Conservation (phyloP, 2,329 filamentous ascomycete genomes). For the Emydomyces testavorans region DNA sequence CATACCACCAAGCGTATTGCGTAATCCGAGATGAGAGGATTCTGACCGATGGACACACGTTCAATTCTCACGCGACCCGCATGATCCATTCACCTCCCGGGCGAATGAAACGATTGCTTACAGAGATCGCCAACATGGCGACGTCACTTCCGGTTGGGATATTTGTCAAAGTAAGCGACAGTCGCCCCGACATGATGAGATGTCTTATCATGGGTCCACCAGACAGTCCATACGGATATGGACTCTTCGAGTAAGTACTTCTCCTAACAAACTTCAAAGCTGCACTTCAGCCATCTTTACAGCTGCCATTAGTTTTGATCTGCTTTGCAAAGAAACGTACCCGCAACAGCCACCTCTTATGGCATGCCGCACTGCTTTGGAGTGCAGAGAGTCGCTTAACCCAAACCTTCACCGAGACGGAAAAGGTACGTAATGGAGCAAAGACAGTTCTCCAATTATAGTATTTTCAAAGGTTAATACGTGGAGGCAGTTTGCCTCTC, state of each 20-base stretch:
- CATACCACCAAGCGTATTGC: slow-evolving; percentile 27
- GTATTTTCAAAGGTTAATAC: slow-evolving; percentile 9
- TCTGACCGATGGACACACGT: slow-evolving; percentile 21
- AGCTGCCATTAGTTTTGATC: slow-evolving; percentile 35
- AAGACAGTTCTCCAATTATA: neutral
- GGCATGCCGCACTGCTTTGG: slow-evolving; percentile 38
- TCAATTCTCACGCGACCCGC: slow-evolving; percentile 6
- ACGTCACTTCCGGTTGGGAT: slow-evolving; percentile 42
- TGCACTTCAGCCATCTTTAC: neutral
- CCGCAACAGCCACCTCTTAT: slow-evolving; percentile 36
- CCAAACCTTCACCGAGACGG: slow-evolving; percentile 43
- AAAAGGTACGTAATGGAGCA: slow-evolving; percentile 28
- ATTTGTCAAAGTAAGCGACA: slow-evolving; percentile 38
- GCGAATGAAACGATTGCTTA: slow-evolving; percentile 40
- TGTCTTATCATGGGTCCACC: slow-evolving; percentile 40
- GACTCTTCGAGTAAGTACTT: slow-evolving; percentile 38
- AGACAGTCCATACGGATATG: slow-evolving; percentile 44
- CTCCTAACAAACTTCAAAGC: neutral
- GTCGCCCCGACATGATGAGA: slow-evolving; percentile 42
- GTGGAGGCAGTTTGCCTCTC: slow-evolving; percentile 38
- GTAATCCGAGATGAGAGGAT: slow-evolving; percentile 32
- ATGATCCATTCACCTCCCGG: slow-evolving; percentile 20
- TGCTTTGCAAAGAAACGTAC: slow-evolving; percentile 36
- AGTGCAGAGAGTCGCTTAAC: slow-evolving; percentile 32
- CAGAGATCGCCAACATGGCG: slow-evolving; percentile 37